Conservation (phyloP, 2,329 filamentous ascomycete genomes). For the Fusarium longipes region DNA sequence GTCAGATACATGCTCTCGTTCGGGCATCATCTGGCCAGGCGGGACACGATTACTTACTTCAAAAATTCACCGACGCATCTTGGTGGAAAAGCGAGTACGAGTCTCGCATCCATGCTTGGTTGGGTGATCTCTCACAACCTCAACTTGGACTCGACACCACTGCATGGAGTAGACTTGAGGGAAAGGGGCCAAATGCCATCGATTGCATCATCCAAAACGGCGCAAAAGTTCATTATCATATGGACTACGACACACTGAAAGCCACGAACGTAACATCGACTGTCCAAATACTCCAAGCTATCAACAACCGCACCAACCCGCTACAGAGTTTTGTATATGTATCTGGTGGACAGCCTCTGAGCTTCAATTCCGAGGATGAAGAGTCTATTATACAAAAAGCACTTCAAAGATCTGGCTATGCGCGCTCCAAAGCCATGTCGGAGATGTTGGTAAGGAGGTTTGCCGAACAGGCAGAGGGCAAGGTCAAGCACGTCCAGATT, state of each 20-base stretch:
- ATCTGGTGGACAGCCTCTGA: not conserved
- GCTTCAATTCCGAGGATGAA: not conserved
- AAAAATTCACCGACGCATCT: not conserved
- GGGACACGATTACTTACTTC: not conserved
- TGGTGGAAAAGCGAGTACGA: not conserved
- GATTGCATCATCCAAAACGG: not conserved
- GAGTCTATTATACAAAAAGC: not conserved
- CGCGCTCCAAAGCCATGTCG: not conserved
- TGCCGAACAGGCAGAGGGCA: not conserved
- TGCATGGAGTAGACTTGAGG: not conserved
- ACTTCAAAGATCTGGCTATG: not conserved
- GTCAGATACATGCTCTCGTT: not conserved
- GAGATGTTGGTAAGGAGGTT: not conserved
- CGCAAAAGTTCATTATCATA: not conserved
- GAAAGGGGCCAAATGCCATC: not conserved
- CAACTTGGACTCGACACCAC: not conserved
- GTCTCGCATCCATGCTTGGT: not conserved
- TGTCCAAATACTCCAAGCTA: not conserved
- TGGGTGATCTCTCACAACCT: not conserved
- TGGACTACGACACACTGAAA: not conserved
- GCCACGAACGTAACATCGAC: not conserved
- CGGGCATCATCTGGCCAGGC: not conserved
- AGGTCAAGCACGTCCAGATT: not conserved
- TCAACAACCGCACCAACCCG: not conserved
- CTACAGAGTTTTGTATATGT: not conserved